phyloP scores from a whole-genome alignment of 306 rosid species.

The Lathyrus oleraceus region DNA sequence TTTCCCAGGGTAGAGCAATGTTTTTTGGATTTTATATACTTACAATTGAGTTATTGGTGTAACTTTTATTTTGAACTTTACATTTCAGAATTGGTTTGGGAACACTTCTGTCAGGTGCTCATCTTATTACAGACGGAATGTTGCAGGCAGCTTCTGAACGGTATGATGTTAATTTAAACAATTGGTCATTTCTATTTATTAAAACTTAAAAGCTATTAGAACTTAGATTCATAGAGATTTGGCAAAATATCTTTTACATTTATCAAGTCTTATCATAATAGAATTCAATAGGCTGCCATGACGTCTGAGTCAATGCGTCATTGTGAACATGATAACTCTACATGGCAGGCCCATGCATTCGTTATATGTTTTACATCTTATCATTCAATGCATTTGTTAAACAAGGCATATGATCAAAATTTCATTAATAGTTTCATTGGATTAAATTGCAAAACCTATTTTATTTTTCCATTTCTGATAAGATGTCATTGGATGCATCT shows the following conservation, averaged over 20 bases:
- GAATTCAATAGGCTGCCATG: conserved; percentile 24
- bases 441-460: conserved; percentile 14
- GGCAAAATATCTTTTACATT: conserved; percentile 10
- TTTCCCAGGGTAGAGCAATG: conserved; percentile 79
- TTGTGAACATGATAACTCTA: background rate
- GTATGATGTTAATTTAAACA: conserved; percentile 46
- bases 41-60: conserved; percentile 7
- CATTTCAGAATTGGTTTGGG: conserved; percentile 92
- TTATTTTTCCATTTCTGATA: conserved; percentile 12
- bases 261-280: background rate
- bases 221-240: conserved; percentile 7
- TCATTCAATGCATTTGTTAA: conserved; percentile 17
- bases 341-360: conserved; percentile 25
- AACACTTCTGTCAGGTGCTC: conserved; percentile 90
- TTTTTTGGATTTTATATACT: conserved; percentile 31
- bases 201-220: conserved; percentile 25
- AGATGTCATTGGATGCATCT: conserved; percentile 2
- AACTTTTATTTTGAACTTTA: conserved; percentile 31
- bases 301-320: background rate
- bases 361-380: conserved; percentile 20
- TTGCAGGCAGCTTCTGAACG: conserved; percentile 97
- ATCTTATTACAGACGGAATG: conserved; percentile 87
- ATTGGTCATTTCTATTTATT: conserved; percentile 1
- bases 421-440: background rate
- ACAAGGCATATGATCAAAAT: background rate